Base-by-base conservation (phyloP, 139 green algal genomes). In the Asterochloris erici region DNA sequence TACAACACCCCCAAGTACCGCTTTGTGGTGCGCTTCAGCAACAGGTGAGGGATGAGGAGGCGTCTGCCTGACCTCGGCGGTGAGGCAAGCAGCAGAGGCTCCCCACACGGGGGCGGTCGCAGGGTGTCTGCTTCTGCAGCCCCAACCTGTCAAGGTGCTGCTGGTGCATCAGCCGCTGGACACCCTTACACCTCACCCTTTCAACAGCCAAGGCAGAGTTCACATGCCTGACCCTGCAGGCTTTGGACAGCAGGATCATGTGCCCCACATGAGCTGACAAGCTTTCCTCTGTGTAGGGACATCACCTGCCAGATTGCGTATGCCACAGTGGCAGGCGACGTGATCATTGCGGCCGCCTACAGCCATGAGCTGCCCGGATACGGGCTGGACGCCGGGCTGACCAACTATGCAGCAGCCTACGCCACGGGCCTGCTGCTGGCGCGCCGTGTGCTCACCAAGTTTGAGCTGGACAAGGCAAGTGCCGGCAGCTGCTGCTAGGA, bases 1-100 rank as follows among this genome's bases (percentile, higher is more conserved):
- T 99, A 99, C 91, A 98, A 98, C 90, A 97, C 95, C n/a, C 96
- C 95, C 86, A 99, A 99, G 91, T 96, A 97, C 88, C 86, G 93
- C 54, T 86, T 92, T 27, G 78, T 81, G 12, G 79, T 87, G n/a
- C 85, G 83, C n/a, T 88, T 85, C 85, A 89, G 84, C 63, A 91
- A 91, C 88, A 86, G 38, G 38, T 54, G 38, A 54, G 38, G 4
- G 4, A 54, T 54, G 38, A 54, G 38, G 38, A 54, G 6, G 38
- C 6, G 38, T 6, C 38, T 54, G 38, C 6, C 38, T 54, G 38
- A 54, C 4, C 38, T 54, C 38, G 2, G 38, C 38, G 6, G 4
- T 54, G 10, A 54, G 38, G 38, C 38, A 54, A 10, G 38, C 38
- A 54, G 38, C 4, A 10, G 38, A 54, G 38, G 38, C 38, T 54